These are phyloP conservation scores for Sicyos baderoa DNA, from an alignment of 306 rosid genomes.

Conservation along the genomic window DNA sequence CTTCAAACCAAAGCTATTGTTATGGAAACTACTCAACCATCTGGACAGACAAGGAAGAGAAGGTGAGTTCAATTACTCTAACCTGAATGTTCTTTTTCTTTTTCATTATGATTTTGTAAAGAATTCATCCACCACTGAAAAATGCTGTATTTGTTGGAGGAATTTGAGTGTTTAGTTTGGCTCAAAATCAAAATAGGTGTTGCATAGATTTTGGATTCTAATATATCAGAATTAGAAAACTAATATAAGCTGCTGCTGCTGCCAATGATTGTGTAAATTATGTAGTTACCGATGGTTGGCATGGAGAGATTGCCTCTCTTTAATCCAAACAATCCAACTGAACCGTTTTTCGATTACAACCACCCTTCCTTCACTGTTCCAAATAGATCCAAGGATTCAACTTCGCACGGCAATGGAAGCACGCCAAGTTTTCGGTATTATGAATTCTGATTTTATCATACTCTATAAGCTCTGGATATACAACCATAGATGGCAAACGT, in stretches of 20 bases:
- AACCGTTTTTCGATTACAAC: slow-evolving; percentile 34
- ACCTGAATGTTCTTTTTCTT: no score
- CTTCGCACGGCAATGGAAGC: slow-evolving; percentile 4
- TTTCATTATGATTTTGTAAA: not conserved
- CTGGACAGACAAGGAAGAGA: slow-evolving; percentile 37
- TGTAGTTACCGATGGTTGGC: slow-evolving; percentile 43
- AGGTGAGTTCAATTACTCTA: slow-evolving; percentile 33
- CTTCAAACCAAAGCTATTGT: slow-evolving; percentile 90
- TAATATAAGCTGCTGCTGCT: no score
- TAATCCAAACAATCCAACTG: slow-evolving; percentile 36
- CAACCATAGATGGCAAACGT: not conserved
- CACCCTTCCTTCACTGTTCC: slow-evolving; percentile 29
- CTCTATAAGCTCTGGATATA: not conserved
- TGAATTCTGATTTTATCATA: slow-evolving; percentile 20
- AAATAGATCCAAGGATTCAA: slow-evolving; percentile 32
- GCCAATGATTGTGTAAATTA: slow-evolving; percentile 6
- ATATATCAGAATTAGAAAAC: no score
- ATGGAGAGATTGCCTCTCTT: slow-evolving; percentile 55
- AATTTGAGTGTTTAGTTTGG: not conserved
- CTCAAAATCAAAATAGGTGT: not conserved
- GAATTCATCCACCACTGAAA: not conserved
- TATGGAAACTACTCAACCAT: slow-evolving; percentile 26
- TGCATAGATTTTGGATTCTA: no score
- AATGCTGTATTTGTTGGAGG: not conserved
- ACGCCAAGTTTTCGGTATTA: slow-evolving; percentile 13